Evolutionary conservation across 305 asterid species (phyloP).

Genomic region (Andrographis paniculata): DNA sequence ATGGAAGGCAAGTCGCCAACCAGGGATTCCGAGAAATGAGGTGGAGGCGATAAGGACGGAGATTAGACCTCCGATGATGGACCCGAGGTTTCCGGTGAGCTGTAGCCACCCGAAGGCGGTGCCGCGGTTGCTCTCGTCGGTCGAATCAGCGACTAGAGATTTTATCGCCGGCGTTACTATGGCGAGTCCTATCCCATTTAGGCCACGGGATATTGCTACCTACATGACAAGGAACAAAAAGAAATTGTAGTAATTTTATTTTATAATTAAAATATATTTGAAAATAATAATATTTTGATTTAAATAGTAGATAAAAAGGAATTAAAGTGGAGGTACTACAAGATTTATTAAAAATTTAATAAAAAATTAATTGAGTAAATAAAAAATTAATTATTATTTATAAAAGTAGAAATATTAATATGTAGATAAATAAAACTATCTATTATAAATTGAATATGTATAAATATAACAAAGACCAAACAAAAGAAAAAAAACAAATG

Average conservation of each 20-base stretch:
- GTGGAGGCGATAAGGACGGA: constrained; percentile 57
- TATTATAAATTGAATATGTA: too few species aligned
- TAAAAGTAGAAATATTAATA: too few species aligned
- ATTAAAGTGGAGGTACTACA: too few species aligned
- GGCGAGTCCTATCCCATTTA: constrained; percentile 75
- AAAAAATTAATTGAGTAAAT: too few species aligned
- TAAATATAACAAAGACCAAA: too few species aligned
- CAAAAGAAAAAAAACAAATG: too few species aligned
- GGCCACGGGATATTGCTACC: constrained; percentile 70
- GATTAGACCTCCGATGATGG: constrained; percentile 57
- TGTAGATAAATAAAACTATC: too few species aligned
- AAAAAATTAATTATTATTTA: too few species aligned
- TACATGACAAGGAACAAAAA: constrained; percentile 14
- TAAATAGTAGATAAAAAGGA: too few species aligned
- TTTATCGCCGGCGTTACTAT: constrained; percentile 66
- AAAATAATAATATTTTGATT: too few species aligned
- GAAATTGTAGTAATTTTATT: neutral
- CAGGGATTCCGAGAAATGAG: constrained; percentile 62
- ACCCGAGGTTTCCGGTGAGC: constrained; percentile 52
- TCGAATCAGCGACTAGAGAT: constrained; percentile 74
- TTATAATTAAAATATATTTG: too few species aligned
- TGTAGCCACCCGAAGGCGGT: constrained; percentile 82
- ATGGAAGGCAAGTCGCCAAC: constrained; percentile 86
- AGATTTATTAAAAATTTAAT: too few species aligned
- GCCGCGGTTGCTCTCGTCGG: constrained; percentile 65